These are phyloP conservation scores for Mycotypha africana DNA, from an alignment of 371 early-diverging fungal species.

Conservation along the genomic window DNA sequence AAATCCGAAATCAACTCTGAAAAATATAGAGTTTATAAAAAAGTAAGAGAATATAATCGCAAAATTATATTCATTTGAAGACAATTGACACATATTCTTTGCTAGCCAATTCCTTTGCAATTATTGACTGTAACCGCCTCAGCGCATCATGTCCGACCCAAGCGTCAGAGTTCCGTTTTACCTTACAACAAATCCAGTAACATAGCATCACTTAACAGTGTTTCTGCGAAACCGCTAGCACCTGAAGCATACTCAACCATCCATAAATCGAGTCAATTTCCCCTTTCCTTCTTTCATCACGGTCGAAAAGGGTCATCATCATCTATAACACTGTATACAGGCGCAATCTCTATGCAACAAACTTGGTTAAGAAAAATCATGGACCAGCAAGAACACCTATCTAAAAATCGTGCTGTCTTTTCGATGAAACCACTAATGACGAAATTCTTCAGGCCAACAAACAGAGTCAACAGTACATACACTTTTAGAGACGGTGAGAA, in stretches of 20 bases:
- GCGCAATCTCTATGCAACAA: conserved; percentile 64
- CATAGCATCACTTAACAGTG: too few relatives aligned
- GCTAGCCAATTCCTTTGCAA: conserved; percentile 69
- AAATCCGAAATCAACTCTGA: conserved; percentile 28
- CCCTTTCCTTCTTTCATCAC: conserved; percentile 71
- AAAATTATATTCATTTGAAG: too few relatives aligned
- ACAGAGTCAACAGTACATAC: conserved; percentile 17
- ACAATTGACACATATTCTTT: too few relatives aligned
- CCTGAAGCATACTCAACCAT: too few relatives aligned
- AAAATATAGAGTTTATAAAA: conserved; percentile 31
- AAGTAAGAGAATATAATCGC: too few relatives aligned
- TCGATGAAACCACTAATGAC: conserved; percentile 33
- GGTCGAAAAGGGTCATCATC: conserved; percentile 59
- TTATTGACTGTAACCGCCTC: conserved; percentile 42
- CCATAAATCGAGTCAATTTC: conserved; percentile 11
- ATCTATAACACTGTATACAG: conserved; percentile 64
- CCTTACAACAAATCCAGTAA: conserved; percentile 15
- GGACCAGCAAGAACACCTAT: conserved; percentile 56
- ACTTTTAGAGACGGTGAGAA: neutral
- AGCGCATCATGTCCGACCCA: conserved; percentile 33
- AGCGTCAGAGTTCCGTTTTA: conserved; percentile 30
- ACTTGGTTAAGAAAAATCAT: conserved; percentile 81
- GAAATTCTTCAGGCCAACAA: conserved; percentile 7
- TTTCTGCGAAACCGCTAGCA: too few relatives aligned
- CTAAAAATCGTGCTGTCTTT: conserved; percentile 45